Evolutionary conservation across 495 filamentous ascomycete genomes (phyloP).

Genomic region (Thermothielavioides terrestris): DNA sequence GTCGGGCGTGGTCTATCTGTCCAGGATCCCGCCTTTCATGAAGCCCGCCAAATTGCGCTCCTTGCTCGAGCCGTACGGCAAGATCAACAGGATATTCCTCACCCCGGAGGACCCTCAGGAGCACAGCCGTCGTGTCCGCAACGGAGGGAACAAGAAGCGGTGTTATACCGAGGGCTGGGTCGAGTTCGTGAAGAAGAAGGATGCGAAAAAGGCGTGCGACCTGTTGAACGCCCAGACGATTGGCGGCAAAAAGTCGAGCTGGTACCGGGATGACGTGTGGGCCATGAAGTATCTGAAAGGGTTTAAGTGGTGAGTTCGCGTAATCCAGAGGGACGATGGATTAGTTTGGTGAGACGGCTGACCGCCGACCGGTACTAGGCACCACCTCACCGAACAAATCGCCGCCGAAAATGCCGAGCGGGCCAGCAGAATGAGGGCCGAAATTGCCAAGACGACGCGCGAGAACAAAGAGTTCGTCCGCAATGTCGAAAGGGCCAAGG

Average conservation of each 20-base stretch:
- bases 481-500: constrained; percentile 68
- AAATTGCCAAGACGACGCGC: constrained; percentile 66
- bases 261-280: constrained; percentile 91
- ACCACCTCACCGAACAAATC: constrained; percentile 58
- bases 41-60: constrained; percentile 74
- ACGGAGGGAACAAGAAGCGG: constrained; percentile 81
- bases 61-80: constrained; percentile 67
- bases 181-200: constrained; percentile 56
- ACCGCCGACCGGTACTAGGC: constrained; percentile 5
- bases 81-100: constrained; percentile 79
- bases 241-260: constrained; percentile 79
- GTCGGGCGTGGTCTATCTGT: constrained; percentile 81
- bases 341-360: neutral
- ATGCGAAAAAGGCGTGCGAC: constrained; percentile 78
- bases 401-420: constrained; percentile 73
- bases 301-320: constrained; percentile 61
- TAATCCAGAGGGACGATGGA: too few relatives aligned
- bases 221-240: constrained; percentile 73
- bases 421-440: constrained; percentile 68
- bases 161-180: constrained; percentile 90
- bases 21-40: constrained; percentile 88
- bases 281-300: constrained; percentile 67
- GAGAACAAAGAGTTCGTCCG: constrained; percentile 77
- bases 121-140: constrained; percentile 49
- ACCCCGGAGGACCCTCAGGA: constrained; percentile 64